Base-by-base conservation (phyloP, 306 rosid genomes). In the Casuarina equisetifolia region DNA sequence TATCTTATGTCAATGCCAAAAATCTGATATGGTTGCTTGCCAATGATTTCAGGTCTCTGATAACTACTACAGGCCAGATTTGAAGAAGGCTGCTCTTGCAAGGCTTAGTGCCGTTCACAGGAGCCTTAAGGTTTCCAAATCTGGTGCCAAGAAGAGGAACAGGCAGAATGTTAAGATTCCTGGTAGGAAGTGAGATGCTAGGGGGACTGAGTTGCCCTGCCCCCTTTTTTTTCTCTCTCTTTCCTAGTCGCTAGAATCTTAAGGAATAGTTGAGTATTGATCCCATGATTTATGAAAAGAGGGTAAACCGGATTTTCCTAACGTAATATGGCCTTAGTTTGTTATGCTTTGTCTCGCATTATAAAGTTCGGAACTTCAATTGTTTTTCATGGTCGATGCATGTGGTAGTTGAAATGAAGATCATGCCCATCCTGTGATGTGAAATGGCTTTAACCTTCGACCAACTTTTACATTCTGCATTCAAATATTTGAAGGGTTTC, bases 101-200 rank as follows among this genome's bases (percentile, higher is more conserved):
- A 88, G 99, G 89, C 72, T 92, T 88, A 92, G 97, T 76, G 96
- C 83, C 12, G 97, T 91, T 62, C 76, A 89, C 72, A 86, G 89
- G 88, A 95, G 99, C 86, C 92, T 92, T 69, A 92, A 74, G 87
- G 93, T 95, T 76, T 77, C 97, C 17, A 92, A 95, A 87, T 95
- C 97, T n/a, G 99, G 99, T 69, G 90, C 72, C 20, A 94, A 92
- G 93, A 89, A 92, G 91, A 94, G 89, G 89, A 94, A 90, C 81
- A 94, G 97, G 73, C 96, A 92, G 70, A 89, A 86, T 2, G 71
- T 77, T 76, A 88, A 72, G 83, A 66, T 78, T 76, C 73, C 0
- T 76, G 90, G 88, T 58, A 82, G 78, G 75, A 82, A 80, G 73
- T 79, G 72, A 85, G 80, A 16, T 35, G 70, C 17, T 40, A 5